Evolutionary conservation across 139 green algal genomes (phyloP).

Genomic region (Tetraselmis striata): DNA sequence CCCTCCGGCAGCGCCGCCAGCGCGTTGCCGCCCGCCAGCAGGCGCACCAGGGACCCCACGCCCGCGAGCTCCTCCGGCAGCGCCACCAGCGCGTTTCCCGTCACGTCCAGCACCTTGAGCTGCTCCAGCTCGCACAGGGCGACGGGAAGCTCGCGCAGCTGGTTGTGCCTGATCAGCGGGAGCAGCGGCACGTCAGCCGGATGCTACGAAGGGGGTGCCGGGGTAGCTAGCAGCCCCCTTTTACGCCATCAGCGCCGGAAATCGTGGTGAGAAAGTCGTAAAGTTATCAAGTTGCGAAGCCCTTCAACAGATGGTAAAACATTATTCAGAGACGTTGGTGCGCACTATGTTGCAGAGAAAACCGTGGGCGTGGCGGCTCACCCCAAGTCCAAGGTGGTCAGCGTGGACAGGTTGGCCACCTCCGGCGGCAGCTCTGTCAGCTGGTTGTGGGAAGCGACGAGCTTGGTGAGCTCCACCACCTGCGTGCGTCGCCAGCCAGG

Average conservation of each 20-base stretch:
- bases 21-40: not conserved
- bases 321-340: no score
- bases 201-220: no score
- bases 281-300: no score
- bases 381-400: not conserved
- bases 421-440: not conserved
- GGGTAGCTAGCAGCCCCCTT: no score
- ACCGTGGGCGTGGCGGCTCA: not conserved
- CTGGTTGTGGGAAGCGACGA: not conserved
- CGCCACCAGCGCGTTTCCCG: not conserved
- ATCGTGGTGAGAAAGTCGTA: no score
- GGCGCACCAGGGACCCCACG: not conserved
- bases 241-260: no score
- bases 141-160: not conserved
- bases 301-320: no score
- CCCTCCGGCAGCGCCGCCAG: not conserved
- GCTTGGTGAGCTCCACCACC: not conserved
- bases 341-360: no score
- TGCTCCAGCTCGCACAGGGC: not conserved
- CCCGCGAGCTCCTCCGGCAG: not conserved
- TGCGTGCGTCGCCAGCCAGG: no score
- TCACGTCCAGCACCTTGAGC: not conserved
- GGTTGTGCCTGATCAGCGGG: not conserved
- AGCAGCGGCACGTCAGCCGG: no score
- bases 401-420: not conserved